Base-by-base conservation (phyloP, 73 alveolate species). In the Paramecium pentaurelia region DNA sequence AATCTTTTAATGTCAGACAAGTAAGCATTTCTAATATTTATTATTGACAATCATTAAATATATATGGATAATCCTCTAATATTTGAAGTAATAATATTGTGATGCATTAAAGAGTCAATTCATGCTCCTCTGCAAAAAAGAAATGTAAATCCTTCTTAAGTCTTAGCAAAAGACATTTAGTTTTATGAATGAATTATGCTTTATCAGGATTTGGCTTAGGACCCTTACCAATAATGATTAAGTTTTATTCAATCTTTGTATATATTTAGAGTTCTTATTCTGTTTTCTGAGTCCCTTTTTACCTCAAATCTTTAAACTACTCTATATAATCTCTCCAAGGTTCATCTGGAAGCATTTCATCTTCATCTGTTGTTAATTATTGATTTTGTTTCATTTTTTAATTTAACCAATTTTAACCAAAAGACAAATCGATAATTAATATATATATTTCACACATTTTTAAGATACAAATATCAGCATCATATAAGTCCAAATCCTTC, bases 401-500 rank as follows among this genome's bases (percentile, higher is more conserved):
- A 49, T 49, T 49, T 49, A 22, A 22, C 25, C 25, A 22, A 22
- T 40, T 4, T 12, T 49, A 25, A 49, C 60, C 3, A 49, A 14
- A 49, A 12, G 3, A 12, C 8, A 49, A 49, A 14, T 14, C 25
- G 7, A 14, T 14, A 49, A 12, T 12, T 12, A 12, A 3, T 14
- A 12, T 27, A 12, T 12, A 49, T 49, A 49, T 12, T 14, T 49
- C 60, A 49, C 4, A 54, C 20, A 54, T 18, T 54, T n/a, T 54
- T 54, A 34, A 28, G 12, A 28, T 3, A 64, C 27, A 32, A 8
- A 36, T 14, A 34, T 36, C 8, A 12, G 0, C 38, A 30, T 87
- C 93, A 89, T 18, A 96, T 89, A 0, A 98, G 86, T 45, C 99
- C 99, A 92, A 98, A 98, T 40, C 99, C 99, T 96, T 97, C 99